phyloP scores from a whole-genome alignment of 352 stramenopile species.

The Pythium rishiriense region DNA sequence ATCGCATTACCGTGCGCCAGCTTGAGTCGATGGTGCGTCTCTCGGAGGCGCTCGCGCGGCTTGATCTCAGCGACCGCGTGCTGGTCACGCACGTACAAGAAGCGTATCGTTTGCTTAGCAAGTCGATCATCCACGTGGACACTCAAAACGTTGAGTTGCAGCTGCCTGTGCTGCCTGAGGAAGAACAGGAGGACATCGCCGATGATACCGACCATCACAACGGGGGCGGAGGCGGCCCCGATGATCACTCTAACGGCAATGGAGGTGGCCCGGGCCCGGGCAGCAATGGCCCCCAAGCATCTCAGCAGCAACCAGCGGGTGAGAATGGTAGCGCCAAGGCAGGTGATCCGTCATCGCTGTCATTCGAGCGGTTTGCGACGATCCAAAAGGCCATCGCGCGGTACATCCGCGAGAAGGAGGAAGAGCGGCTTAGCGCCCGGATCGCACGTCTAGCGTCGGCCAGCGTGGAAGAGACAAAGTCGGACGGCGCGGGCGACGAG shows the following conservation, averaged over 20 bases:
- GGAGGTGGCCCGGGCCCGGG: conserved; percentile 1
- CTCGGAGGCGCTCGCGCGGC: conserved; percentile 93
- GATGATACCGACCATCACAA: neutral
- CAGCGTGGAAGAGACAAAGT: conserved; percentile 21
- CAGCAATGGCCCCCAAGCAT: neutral
- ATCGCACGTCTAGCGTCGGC: conserved; percentile 41
- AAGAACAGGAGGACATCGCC: conserved; percentile 40
- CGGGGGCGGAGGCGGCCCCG: neutral
- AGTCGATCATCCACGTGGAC: conserved; percentile 99
- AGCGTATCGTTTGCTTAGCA: conserved; percentile 96
- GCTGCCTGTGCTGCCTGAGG: conserved; percentile 43
- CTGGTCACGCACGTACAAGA: conserved; percentile 93
- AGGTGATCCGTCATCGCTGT: conserved; percentile 44
- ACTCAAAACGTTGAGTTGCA: conserved; percentile 96
- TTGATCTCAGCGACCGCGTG: conserved; percentile 95
- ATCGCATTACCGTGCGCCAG: conserved; percentile 98
- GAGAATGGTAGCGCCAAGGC: neutral
- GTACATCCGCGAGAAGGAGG: conserved; percentile 84
- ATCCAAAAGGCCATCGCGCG: conserved; percentile 79
- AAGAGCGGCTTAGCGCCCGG: conserved; percentile 49
- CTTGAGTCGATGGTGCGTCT: conserved; percentile 98
- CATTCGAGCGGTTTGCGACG: conserved; percentile 79
- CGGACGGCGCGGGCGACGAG: conserved; percentile 29
- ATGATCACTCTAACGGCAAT: neutral
- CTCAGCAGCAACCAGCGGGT: no score